These are phyloP conservation scores for Vitis vinifera DNA, from an alignment of 164 flowering plant genomes.

Conservation along the genomic window DNA sequence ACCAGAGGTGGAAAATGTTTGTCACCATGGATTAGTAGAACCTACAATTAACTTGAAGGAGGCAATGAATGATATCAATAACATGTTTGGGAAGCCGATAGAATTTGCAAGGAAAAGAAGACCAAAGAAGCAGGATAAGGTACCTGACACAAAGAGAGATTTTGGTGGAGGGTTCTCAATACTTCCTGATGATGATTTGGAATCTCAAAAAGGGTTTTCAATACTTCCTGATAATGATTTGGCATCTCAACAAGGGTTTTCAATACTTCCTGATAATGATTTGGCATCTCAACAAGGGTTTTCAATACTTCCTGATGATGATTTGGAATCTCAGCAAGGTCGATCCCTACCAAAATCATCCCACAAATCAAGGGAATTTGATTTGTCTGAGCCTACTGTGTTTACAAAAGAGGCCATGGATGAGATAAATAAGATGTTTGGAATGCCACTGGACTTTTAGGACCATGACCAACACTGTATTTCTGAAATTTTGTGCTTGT, in stretches of 20 bases:
- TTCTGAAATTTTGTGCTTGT: background rate
- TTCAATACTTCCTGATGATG: constrained; percentile 71
- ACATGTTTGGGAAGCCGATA: constrained; percentile 93
- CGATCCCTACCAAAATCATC: constrained; percentile 29
- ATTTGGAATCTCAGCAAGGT: constrained; percentile 20
- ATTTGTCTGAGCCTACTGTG: constrained; percentile 76
- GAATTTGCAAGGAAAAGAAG: constrained; percentile 71
- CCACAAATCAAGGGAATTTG: constrained; percentile 29
- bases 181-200: constrained; percentile 54
- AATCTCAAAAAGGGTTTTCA: constrained; percentile 39
- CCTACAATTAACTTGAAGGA: constrained; percentile 94
- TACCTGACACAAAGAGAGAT: constrained; percentile 27
- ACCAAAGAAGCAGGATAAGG: constrained; percentile 39
- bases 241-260: constrained; percentile 35
- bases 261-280: constrained; percentile 71
- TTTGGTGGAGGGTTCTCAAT: constrained; percentile 53
- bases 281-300: constrained; percentile 33
- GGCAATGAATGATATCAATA: constrained; percentile 85
- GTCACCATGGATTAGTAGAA: constrained; percentile 95
- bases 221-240: constrained; percentile 63
- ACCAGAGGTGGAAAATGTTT: constrained; percentile 82
- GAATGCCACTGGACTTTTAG: constrained; percentile 81
- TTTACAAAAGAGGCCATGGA: constrained; percentile 85
- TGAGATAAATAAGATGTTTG: constrained; percentile 92
- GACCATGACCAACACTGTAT: background rate